Base-by-base conservation (phyloP, 1,284 basidiomycete species). In the Tylopilus sp. region DNA sequence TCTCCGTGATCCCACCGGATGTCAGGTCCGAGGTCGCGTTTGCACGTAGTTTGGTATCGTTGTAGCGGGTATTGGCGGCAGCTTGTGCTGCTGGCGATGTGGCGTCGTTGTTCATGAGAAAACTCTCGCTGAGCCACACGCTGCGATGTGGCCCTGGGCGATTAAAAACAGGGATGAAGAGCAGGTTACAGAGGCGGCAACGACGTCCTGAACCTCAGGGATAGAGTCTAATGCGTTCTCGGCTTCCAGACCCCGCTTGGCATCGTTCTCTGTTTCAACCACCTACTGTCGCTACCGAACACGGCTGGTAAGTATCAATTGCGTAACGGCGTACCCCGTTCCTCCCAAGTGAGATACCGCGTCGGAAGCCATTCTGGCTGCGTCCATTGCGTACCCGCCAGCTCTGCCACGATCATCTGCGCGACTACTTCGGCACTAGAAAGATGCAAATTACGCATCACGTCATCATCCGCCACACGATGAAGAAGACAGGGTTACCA, bases 371-470 rank as follows among this genome's bases (percentile, higher is more conserved):
- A 89, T 11, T 69, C 65, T 0, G 85, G 86, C 3, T 63, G 44
- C 2, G 55, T 56, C 82, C 84, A 89, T 9, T 58, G 51, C 29
- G 70, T 46, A 13, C 49, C 64, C 16, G 49, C 52, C 7, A 84
- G 65, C 15, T 85, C 77, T 0, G 81, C 76, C 0, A 65, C 43
- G 40, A 90, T 74, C 82, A 90, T 87, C 15, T 75, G 71, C 2
- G 79, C 79, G 2, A 89, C 69, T 4, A 73, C 78, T 58, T 86
- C 78, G 13, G 84, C 88, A 56, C 88, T 89, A 45, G 15, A 49
- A 48, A 42, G 41, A 25, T 6, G 21, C 21, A 34, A 10, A 18
- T 21, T 1, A 10, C 10, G 11, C 10, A 7, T 35, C 34, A 18
- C 11, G 28, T 28, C 28, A 4, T 35, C 34, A 9, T 6, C 12